phyloP scores from a whole-genome alignment of 768 basidiomycete species.

The Guyanaporus albipodus region DNA sequence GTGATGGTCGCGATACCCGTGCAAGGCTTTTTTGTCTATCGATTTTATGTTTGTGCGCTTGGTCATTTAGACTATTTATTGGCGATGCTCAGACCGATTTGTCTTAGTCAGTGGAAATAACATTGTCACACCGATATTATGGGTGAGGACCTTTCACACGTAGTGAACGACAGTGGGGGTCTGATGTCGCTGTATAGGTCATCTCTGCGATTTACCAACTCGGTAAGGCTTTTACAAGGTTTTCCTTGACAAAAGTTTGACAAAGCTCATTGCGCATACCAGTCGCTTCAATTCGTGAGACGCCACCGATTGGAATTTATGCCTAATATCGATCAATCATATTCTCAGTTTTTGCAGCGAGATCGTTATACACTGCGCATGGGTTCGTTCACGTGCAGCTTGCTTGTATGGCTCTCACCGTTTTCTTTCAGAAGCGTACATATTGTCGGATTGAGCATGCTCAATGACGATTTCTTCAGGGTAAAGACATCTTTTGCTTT shows the following conservation, averaged over 20 bases:
- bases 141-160: not conserved
- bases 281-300: constrained; percentile 3
- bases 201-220: constrained; percentile 1
- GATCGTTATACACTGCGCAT: not conserved
- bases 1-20: not conserved
- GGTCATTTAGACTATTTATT: not conserved
- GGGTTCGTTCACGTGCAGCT: constrained; percentile 3
- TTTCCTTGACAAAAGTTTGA: not conserved
- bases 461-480: not conserved
- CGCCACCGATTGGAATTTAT: not conserved
- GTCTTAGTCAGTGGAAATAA: constrained; percentile 10
- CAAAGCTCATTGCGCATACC: not conserved
- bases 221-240: not conserved
- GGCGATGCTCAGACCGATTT: not conserved
- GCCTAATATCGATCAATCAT: not conserved
- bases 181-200: not conserved
- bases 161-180: not conserved
- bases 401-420: not conserved
- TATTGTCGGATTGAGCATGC: not conserved
- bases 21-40: constrained; percentile 9
- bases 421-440: not conserved
- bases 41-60: constrained; percentile 6
- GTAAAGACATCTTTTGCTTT: not conserved
- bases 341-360: constrained; percentile 1
- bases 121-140: constrained; percentile 2